Conservation (phyloP, 495 filamentous ascomycete species). For the Lasiosphaeriaceae sp. region DNA sequence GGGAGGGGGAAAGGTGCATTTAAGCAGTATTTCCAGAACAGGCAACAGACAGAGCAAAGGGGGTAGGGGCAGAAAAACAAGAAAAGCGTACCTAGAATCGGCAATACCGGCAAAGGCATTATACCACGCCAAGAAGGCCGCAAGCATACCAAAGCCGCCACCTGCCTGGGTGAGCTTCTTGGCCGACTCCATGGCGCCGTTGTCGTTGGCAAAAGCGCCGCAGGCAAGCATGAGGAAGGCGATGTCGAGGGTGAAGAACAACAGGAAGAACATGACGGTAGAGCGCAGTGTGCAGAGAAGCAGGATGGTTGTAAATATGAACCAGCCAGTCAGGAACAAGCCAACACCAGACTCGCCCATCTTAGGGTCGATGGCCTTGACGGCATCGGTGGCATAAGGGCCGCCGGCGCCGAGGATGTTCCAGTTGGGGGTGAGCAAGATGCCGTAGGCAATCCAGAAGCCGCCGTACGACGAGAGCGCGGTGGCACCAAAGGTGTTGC, state of each 20-base stretch:
- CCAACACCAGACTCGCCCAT: slow-evolving; percentile 63
- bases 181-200: slow-evolving; percentile 18
- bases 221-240: slow-evolving; percentile 87
- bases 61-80: neutral
- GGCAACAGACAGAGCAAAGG: neutral
- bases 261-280: slow-evolving; percentile 90
- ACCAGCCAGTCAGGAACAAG: slow-evolving; percentile 90
- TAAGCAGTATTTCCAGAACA: too few relatives aligned
- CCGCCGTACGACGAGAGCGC: slow-evolving; percentile 95
- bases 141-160: slow-evolving; percentile 81
- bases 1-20: neutral
- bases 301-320: slow-evolving; percentile 93
- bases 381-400: slow-evolving; percentile 36
- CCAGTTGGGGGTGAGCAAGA: slow-evolving; percentile 72
- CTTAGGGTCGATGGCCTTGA: slow-evolving; percentile 28
- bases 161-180: slow-evolving; percentile 65
- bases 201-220: slow-evolving; percentile 55
- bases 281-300: slow-evolving; percentile 87
- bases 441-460: slow-evolving; percentile 92
- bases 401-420: slow-evolving; percentile 57
- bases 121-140: slow-evolving; percentile 94
- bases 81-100: slow-evolving; percentile 64
- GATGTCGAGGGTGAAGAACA: slow-evolving; percentile 92
- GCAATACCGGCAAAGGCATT: slow-evolving; percentile 94
- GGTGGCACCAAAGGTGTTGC: slow-evolving; percentile 97